phyloP scores from a whole-genome alignment of 495 filamentous ascomycete species.

The Penicillium odoratum region DNA sequence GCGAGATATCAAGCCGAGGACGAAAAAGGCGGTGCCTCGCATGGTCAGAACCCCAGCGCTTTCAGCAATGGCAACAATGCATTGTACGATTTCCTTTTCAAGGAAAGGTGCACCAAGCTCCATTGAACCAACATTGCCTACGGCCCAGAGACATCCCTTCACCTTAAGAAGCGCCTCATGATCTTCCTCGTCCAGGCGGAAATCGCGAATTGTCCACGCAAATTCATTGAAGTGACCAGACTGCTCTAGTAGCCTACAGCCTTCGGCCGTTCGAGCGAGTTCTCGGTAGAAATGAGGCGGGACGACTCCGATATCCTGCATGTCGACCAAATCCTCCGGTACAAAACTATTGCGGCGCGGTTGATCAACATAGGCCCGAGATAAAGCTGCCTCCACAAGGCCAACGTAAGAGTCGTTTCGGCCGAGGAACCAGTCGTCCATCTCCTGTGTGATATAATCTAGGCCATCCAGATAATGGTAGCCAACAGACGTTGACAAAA shows the following conservation, averaged over 20 bases:
- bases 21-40: constrained; percentile 94
- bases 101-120: constrained; percentile 93
- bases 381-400: constrained; percentile 94
- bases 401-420: constrained; percentile 93
- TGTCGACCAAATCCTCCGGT: constrained; percentile 58
- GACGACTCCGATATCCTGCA: constrained; percentile 64
- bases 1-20: constrained; percentile 86
- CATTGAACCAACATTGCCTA: constrained; percentile 98
- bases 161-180: constrained; percentile 86
- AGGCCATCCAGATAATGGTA: constrained; percentile 97
- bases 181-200: constrained; percentile 79
- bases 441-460: constrained; percentile 97
- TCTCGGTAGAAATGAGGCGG: constrained; percentile 98
- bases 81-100: constrained; percentile 77
- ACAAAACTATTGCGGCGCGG: constrained; percentile 42
- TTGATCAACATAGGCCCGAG: constrained; percentile 74
- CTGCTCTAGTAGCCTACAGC: constrained; percentile 82
- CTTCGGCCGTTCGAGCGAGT: constrained; percentile 86
- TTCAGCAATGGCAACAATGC: constrained; percentile 84
- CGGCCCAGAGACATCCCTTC: constrained; percentile 96
- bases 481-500: constrained; percentile 90
- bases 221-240: constrained; percentile 97
- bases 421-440: constrained; percentile 99
- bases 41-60: constrained; percentile 84
- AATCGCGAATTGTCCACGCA: constrained; percentile 79